Evolutionary conservation across 345 rosid genomes (phyloP).

Genomic region (Reutealis trisperma): DNA sequence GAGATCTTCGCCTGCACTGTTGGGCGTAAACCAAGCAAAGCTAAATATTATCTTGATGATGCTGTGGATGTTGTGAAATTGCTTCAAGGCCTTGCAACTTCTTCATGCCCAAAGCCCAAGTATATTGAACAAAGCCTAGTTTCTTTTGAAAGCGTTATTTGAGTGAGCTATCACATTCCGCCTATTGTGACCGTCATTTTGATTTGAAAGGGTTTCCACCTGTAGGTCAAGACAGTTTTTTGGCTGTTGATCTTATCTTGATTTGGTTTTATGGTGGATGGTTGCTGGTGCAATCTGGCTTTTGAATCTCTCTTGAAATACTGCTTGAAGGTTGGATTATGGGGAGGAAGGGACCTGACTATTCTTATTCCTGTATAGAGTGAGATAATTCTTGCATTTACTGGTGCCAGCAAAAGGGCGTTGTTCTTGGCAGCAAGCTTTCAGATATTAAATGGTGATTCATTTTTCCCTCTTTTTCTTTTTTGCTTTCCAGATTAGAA

Average conservation of each 20-base stretch:
- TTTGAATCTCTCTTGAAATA: too few species aligned
- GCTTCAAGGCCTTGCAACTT: conserved; percentile 65
- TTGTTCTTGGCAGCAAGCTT: neutral
- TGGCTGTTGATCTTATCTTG: conserved; percentile 5
- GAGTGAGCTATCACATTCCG: conserved; percentile 22
- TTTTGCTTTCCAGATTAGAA: neutral
- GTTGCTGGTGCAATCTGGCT: neutral
- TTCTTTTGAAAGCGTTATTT: conserved; percentile 63
- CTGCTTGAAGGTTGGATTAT: neutral
- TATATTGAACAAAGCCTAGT: conserved; percentile 30
- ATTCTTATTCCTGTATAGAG: conserved; percentile 17
- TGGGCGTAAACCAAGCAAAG: conserved; percentile 89
- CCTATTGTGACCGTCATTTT: neutral
- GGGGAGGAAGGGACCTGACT: neutral
- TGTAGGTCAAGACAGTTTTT: neutral
- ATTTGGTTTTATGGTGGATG: conserved; percentile 3
- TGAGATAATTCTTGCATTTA: conserved; percentile 7
- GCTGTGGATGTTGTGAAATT: conserved; percentile 60
- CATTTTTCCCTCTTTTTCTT: too few species aligned
- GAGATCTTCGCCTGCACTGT: conserved; percentile 90
- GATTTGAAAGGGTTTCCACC: conserved; percentile 2
- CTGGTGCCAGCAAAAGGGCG: conserved; percentile 20
- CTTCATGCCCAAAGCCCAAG: conserved; percentile 54
- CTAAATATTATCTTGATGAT: conserved; percentile 78
- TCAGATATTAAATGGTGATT: neutral